Percentiles rank a stretch among this genome's conserved stretches.
phyloP scores from a whole-genome alignment of 805 yeast genomes.

The Ogataea chonburiensis region DNA sequence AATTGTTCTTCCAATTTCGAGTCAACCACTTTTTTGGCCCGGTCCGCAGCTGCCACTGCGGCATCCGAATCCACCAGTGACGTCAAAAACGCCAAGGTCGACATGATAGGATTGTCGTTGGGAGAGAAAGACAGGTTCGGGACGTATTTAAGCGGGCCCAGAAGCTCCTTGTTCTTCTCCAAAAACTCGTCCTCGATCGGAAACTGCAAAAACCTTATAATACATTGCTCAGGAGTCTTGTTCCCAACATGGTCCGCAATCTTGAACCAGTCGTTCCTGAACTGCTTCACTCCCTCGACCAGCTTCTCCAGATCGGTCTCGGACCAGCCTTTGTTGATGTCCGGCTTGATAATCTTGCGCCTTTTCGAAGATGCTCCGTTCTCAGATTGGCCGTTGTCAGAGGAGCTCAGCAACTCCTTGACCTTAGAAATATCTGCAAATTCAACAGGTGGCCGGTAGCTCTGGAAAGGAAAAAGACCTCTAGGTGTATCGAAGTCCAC shows the following conservation, averaged over 20 bases:
- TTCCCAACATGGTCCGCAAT: slow-evolving; percentile 66
- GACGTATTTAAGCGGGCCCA: slow-evolving; percentile 78
- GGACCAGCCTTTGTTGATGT: slow-evolving; percentile 58
- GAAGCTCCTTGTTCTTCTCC: slow-evolving; percentile 43
- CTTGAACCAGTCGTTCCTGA: slow-evolving; percentile 75
- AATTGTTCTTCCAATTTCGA: slow-evolving; percentile 29
- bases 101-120: slow-evolving; percentile 89
- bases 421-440: slow-evolving; percentile 34
- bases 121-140: slow-evolving; percentile 83
- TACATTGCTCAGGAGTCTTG: slow-evolving; percentile 75
- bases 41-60: slow-evolving; percentile 74
- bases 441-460: slow-evolving; percentile 66
- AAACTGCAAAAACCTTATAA: slow-evolving; percentile 71
- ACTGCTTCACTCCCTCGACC: slow-evolving; percentile 59
- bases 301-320: slow-evolving; percentile 58
- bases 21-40: slow-evolving; percentile 52
- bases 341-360: slow-evolving; percentile 32
- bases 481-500: slow-evolving; percentile 85
- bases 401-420: slow-evolving; percentile 23
- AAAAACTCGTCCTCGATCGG: slow-evolving; percentile 79
- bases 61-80: slow-evolving; percentile 83
- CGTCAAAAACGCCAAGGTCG: slow-evolving; percentile 86
- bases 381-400: slow-evolving; percentile 8
- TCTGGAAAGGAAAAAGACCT: slow-evolving; percentile 88
- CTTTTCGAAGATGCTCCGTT: slow-evolving; percentile 25